Evolutionary conservation across 73 alveolate species (phyloP), one percentile per base, ranked within the genome.

Genomic region (Urostyla sp.): DNA sequence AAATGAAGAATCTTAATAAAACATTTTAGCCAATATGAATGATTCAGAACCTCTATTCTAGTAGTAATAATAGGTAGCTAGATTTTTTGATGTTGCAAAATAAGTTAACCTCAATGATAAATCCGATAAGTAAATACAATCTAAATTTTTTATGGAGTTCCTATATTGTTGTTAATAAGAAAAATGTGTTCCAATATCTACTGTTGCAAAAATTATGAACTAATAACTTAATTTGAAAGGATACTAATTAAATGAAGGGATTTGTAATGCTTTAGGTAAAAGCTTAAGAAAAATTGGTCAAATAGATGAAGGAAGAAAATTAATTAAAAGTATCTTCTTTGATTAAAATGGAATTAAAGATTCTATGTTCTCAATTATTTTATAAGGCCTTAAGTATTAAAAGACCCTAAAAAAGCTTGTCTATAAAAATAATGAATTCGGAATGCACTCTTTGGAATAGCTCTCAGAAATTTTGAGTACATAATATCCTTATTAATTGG

Each of bases 261-360:
- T 63, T 10, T 57, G 61, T 38, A 63, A 43, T 10, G n/a, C 79
- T 20, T 21, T 63, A 38, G 79, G 79, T 3, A 63, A 63, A 46
- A 63, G 61, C 2, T 32, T 63, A 7, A 43, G 24, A 46, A 21
- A 36, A 1, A 40, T 63, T n/a, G n/a, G n/a, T n/a, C 8, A 35
- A 38, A 2, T 24, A 0, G 44, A 37, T 11, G 79, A 34, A 1
- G 27, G 23, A 1, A 63, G 44, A 40, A 63, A 63, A 35, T 31
- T 43, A 28, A 32, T 63, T 20, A 63, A 43, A 50, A 60, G 44
- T 15, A 60, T 60, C 7, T 63, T 43, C 28, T 63, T 63, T 63
- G 79, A 63, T 38, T 24, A 46, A 5, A 63, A 63, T 63, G 79
- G 79, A 1, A 21, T 63, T 8, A 63, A 63, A 34, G 79, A 63